phyloP scores from a whole-genome alignment of 768 basidiomycete species.

The Agrocybe praecox region DNA sequence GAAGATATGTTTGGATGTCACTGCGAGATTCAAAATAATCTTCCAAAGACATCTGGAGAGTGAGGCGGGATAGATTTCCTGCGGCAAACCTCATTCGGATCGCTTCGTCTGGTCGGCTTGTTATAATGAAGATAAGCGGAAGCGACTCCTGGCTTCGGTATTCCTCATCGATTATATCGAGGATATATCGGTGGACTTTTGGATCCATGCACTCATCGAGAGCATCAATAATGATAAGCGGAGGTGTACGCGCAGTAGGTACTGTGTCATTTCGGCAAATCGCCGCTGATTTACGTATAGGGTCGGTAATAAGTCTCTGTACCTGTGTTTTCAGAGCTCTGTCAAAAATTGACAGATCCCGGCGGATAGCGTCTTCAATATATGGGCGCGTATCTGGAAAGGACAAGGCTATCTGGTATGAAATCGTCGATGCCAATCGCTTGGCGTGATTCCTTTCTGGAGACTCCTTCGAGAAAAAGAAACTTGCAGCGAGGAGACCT shows the following conservation, averaged over 20 bases:
- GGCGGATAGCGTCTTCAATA: constrained; percentile 5
- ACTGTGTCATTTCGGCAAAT: neutral
- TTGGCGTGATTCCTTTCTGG: constrained; percentile 1
- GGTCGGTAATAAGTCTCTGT: constrained; percentile 6
- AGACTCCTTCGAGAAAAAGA: constrained; percentile 14
- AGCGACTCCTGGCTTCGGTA: neutral
- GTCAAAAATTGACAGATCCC: constrained; percentile 12
- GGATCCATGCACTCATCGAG: constrained; percentile 15
- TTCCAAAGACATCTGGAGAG: constrained; percentile 2
- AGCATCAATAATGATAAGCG: constrained; percentile 14
- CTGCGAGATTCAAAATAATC: constrained; percentile 8
- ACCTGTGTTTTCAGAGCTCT: constrained; percentile 11
- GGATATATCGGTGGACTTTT: constrained; percentile 8
- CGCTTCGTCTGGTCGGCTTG: constrained; percentile 15
- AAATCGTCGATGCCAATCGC: constrained; percentile 11
- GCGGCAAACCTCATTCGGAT: constrained; percentile 5
- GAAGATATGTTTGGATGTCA: constrained; percentile 12
- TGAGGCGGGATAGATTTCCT: neutral
- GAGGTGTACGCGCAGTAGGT: neutral
- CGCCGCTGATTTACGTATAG: neutral
- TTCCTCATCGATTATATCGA: constrained; percentile 3
- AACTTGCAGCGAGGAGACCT: constrained; percentile 7
- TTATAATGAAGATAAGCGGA: constrained; percentile 9
- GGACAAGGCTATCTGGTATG: constrained; percentile 9
- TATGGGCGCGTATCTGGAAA: constrained; percentile 5